phyloP scores from a whole-genome alignment of 352 stramenopile genomes.

The Globisporangium alternatum region DNA sequence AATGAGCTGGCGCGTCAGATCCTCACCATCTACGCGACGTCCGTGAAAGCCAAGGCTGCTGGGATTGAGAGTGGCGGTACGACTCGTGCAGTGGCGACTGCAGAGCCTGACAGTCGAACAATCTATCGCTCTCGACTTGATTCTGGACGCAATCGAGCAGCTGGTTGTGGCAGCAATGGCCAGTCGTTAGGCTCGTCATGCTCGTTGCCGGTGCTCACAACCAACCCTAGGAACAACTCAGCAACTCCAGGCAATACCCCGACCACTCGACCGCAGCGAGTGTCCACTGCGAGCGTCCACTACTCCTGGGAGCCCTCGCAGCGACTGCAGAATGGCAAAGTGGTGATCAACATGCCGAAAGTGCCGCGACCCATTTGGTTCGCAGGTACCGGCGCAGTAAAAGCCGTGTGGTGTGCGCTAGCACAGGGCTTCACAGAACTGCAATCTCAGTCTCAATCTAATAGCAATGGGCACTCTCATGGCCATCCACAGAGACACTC shows the following conservation, averaged over 20 bases:
- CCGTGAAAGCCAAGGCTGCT: constrained; percentile 54
- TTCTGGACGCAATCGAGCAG: neutral
- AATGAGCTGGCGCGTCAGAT: constrained; percentile 90
- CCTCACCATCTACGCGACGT: constrained; percentile 83
- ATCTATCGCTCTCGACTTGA: neutral
- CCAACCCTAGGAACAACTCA: neutral
- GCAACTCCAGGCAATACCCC: neutral
- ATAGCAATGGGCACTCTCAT: neutral
- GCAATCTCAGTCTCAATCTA: constrained; percentile 10
- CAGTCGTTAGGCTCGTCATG: constrained; percentile 15
- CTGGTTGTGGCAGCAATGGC: neutral
- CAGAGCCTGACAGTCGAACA: constrained; percentile 1
- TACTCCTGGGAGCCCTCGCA: constrained; percentile 73
- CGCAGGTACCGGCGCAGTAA: constrained; percentile 69
- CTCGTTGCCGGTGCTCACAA: constrained; percentile 20
- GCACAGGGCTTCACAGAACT: constrained; percentile 45
- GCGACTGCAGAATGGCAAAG: constrained; percentile 48
- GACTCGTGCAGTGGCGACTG: neutral
- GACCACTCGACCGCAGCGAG: neutral
- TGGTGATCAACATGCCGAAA: constrained; percentile 79
- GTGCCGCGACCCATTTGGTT: constrained; percentile 85
- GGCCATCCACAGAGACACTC: neutral
- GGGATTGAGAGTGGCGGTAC: constrained; percentile 4
- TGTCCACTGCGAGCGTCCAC: constrained; percentile 28
- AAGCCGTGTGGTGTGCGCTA: constrained; percentile 81